Base-by-base conservation (phyloP, 2,329 filamentous ascomycete species). In the Nannizziopsis barbatae region DNA sequence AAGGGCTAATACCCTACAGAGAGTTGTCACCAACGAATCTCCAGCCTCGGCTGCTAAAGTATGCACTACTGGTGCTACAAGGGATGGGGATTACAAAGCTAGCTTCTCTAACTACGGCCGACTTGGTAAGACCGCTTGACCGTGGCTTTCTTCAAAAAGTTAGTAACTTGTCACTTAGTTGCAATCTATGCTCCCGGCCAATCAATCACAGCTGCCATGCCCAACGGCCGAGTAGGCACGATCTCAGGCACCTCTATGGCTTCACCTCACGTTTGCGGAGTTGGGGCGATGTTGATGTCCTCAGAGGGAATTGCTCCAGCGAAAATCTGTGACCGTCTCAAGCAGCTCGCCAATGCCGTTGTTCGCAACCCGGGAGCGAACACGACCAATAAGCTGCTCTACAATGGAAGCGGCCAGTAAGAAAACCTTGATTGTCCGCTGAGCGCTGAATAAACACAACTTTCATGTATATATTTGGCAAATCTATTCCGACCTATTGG, bases 141-240 rank as follows among this genome's bases (percentile, higher is more conserved):
- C 22, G 6, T n/a, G 9, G 8, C 5, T 27, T 3, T 11, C 5
- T 20, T 32, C 8, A 17, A 12, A 20, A 46, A 9, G 22, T 33
- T 12, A 3, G 10, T 17, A 31, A 18, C 15, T 20, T 38, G 18
- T 38, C 33, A 30, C 15, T 14, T 10, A 53, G 70, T 78, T 38
- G 76, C 79, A 57, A 62, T 80, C 57, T 79, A 74, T 56, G 76
- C 75, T 7, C 76, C 77, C 0, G 77, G 77, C 35, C 67, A 73
- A 53, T 53, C 70, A 53, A 70, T 80, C 50, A 63, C 74, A 5
- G 71, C 67, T 30, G 59, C 74, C 5, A 77, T 72, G 71, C 68
- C 64, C 18, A 63, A 63, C 52, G 69, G 66, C 35, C 67, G 71
- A 49, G 69, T 74, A 53, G 72, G 76, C 55, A 57, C 56, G 48